Evolutionary conservation across 768 basidiomycete species (phyloP).

Genomic region (Suillus placidus): DNA sequence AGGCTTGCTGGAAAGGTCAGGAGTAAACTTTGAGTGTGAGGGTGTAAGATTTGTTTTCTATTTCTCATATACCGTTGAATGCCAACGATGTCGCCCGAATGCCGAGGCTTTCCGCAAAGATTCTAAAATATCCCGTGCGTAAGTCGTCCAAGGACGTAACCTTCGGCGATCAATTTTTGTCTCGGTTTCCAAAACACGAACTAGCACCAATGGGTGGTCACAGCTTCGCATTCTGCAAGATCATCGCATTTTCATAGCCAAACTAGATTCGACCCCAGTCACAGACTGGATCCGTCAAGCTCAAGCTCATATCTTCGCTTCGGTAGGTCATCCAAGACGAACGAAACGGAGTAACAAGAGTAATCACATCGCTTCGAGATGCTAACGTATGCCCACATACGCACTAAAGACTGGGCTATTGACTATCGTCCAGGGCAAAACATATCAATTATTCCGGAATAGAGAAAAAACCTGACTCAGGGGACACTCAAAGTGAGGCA

Average conservation of each 20-base stretch:
- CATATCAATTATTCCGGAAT: background rate
- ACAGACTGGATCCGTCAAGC: background rate
- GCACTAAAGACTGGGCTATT: background rate
- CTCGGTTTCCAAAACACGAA: background rate
- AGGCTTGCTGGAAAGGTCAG: constrained; percentile 24
- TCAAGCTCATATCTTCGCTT: background rate
- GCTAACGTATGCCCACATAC: background rate
- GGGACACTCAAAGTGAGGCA: background rate
- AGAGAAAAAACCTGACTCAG: background rate
- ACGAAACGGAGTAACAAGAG: background rate
- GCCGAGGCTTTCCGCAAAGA: background rate
- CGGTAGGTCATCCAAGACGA: background rate
- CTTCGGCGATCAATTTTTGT: background rate
- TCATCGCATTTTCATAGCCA: background rate
- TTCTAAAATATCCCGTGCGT: background rate
- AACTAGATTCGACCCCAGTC: background rate
- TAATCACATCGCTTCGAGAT: background rate
- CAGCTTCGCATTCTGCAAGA: background rate
- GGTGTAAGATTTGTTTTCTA: background rate
- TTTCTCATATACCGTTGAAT: background rate
- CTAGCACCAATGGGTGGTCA: too few relatives aligned
- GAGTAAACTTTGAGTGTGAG: constrained; percentile 26
- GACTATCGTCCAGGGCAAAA: background rate
- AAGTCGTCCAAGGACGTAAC: background rate
- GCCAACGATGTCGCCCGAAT: background rate